These are phyloP conservation scores for Xylaria castorea DNA, from an alignment of 495 filamentous ascomycete species.

Conservation along the genomic window DNA sequence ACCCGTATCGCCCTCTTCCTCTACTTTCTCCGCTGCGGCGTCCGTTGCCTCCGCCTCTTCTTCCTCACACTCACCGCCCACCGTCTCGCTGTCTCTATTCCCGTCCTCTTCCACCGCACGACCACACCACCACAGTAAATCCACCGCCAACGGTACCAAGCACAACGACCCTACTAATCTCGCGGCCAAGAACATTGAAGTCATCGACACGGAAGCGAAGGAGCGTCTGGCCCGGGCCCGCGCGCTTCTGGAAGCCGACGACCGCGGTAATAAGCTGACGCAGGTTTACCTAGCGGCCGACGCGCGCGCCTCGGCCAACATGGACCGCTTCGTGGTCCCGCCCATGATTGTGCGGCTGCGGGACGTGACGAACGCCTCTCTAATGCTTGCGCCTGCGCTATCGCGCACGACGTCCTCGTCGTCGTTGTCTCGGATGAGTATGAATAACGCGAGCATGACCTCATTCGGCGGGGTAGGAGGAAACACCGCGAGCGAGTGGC, in stretches of 20 bases:
- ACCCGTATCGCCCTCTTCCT: constrained; percentile 2
- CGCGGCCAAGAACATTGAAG: background rate
- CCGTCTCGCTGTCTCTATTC: constrained; percentile 16
- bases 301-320: background rate
- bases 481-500: constrained; percentile 36
- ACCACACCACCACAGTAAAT: background rate
- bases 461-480: background rate
- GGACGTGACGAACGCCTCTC: constrained; percentile 21
- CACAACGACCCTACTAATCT: background rate
- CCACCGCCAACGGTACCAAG: background rate
- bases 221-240: background rate
- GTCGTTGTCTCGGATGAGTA: background rate
- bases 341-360: constrained; percentile 37
- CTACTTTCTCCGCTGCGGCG: constrained; percentile 8
- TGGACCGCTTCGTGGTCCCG: constrained; percentile 33
- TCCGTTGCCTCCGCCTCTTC: constrained; percentile 1
- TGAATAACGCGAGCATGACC: background rate
- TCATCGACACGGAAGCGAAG: background rate
- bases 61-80: constrained; percentile 1
- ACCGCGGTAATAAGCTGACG: constrained; percentile 26
- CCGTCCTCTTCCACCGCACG: background rate
- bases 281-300: constrained; percentile 26
- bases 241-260: constrained; percentile 6
- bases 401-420: constrained; percentile 1
- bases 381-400: background rate